Conservation (phyloP, 148 eudicot genomes). For the Rhododendron simsii region DNA sequence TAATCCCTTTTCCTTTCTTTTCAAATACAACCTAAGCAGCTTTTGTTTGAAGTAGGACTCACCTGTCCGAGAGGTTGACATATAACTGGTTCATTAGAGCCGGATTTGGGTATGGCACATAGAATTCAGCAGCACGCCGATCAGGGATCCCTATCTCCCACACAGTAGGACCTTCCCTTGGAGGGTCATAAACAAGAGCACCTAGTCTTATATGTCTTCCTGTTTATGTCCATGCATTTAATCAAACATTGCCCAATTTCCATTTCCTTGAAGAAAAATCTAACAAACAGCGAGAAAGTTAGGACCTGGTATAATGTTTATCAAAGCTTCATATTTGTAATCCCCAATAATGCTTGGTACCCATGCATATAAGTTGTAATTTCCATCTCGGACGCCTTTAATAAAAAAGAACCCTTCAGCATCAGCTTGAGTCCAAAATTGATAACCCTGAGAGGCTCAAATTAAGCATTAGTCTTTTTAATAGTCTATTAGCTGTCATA, state of each 20-base stretch:
- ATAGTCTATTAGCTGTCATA: not conserved
- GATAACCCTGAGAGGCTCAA: conserved; percentile 54
- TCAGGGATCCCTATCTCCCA: conserved; percentile 90
- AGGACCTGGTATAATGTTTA: conserved; percentile 36
- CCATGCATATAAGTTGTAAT: conserved; percentile 46
- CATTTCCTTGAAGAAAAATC: not conserved
- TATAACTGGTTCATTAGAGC: conserved; percentile 40
- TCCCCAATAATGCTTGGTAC: conserved; percentile 52
- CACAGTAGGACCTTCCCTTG: conserved; percentile 65
- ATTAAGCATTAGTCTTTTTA: not conserved
- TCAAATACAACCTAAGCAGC: not conserved
- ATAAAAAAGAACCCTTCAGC: conserved; percentile 40
- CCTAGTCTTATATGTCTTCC: conserved; percentile 30
- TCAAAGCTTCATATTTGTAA: conserved; percentile 23
- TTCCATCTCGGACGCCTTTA: conserved; percentile 30
- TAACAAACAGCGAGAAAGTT: not conserved
- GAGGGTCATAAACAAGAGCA: conserved; percentile 48
- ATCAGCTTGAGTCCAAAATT: conserved; percentile 58
- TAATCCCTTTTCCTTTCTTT: not conserved
- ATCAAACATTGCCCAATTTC: not conserved
- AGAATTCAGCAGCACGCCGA: conserved; percentile 67
- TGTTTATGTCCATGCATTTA: conserved; percentile 10
- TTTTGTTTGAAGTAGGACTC: conserved; percentile 1
- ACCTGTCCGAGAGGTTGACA: conserved; percentile 35
- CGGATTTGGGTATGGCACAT: conserved; percentile 64